Conservation (phyloP, 305 asterid species). For the Ilex paraguariensis region DNA sequence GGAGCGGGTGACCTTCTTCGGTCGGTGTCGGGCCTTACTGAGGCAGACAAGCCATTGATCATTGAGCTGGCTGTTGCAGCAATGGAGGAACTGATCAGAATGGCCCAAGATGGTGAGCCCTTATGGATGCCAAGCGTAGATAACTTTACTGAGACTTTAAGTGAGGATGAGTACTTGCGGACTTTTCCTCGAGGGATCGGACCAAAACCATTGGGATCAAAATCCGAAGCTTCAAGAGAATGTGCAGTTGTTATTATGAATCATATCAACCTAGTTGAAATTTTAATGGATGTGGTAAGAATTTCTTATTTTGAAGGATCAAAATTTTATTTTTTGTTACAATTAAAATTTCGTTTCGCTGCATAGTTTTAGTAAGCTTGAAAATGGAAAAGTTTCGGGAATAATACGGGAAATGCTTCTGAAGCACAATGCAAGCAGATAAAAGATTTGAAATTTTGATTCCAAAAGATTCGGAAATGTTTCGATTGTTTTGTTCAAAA, state of each 20-base stretch:
- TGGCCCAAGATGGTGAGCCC: constrained; percentile 20
- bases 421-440: too few relatives aligned
- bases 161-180: constrained; percentile 16
- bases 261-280: constrained; percentile 2
- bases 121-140: constrained; percentile 14
- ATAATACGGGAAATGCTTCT: too few relatives aligned
- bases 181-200: constrained; percentile 21
- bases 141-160: not conserved
- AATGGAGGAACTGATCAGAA: constrained; percentile 21
- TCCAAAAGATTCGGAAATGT: too few relatives aligned
- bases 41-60: constrained; percentile 22
- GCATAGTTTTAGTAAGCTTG: too few relatives aligned
- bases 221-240: not conserved
- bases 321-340: too few relatives aligned
- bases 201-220: constrained; percentile 5
- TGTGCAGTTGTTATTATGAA: constrained; percentile 2
- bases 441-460: too few relatives aligned
- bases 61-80: constrained; percentile 25
- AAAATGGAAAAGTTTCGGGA: too few relatives aligned
- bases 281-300: constrained; percentile 29
- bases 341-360: too few relatives aligned
- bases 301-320: not conserved
- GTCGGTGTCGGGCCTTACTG: constrained; percentile 19
- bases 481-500: too few relatives aligned
- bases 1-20: constrained; percentile 12